Evolutionary conservation across 441 rosid genomes (phyloP), one percentile per base, ranked within the genome.

Genomic region (Eruca vesicaria): DNA sequence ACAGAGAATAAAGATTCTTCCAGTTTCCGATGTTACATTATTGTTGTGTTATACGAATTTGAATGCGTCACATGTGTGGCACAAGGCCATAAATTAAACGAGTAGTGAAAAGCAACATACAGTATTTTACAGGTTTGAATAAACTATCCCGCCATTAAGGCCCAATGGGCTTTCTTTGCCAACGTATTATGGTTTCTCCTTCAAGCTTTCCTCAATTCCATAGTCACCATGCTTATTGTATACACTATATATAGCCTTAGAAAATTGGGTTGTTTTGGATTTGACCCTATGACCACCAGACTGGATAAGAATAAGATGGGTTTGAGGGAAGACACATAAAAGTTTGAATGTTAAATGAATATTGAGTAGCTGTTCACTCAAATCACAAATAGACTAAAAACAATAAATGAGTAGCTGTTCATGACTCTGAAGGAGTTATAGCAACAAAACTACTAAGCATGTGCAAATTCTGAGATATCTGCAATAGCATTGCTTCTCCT

Each of bases 361-460:
- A 66, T 66, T 73, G 71, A 35, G 59, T 73, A 23, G 26, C 26
- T 1, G 1, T 23, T 23, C 26, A 23, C 1, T 3, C 26, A n/a
- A 23, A 23, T 23, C 26, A 23, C 26, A 5, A 31, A 56, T 63
- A 20, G 8, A 55, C 21, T 63, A 64, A 55, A 63, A 60, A 76
- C 52, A n/a, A 7, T 9, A 31, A 55, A 69, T 15, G 9, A 43
- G 5, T 68, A 23, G 70, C 7, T 50, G 45, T 70, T 58, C 56
- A 33, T 56, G 74, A 60, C 28, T 65, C 38, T 61, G 73, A 8
- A 61, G 84, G 78, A n/a, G n/a, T n/a, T 67, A 48, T 35, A 28
- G 78, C 60, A 62, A 81, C 68, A 32, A 74, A 65, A 53, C 80
- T 77, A 36, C 77, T 78, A 79, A 87, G 80, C 76, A 79, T 79